A percentile compares a stretch with the other conserved stretches of the same genome.
Evolutionary conservation across 2,329 filamentous ascomycete species (phyloP).

Genomic region (Fusarium subtropicale): DNA sequence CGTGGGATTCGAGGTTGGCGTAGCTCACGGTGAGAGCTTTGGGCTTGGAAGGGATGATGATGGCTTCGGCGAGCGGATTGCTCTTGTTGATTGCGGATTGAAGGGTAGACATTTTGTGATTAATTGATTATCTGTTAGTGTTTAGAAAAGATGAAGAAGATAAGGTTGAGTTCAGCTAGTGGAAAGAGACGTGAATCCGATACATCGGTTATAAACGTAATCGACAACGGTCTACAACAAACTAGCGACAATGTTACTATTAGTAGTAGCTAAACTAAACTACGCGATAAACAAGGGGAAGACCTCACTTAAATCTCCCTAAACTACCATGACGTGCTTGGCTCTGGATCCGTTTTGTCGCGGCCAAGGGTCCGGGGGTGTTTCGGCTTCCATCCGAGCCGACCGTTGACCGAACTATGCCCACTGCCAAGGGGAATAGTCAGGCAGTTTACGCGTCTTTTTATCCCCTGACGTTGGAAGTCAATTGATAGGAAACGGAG

Average conservation of each 20-base stretch:
- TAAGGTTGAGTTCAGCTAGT: constrained; percentile 3
- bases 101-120: constrained; percentile 53
- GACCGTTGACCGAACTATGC: constrained; percentile 40
- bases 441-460: constrained; percentile 27
- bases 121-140: constrained; percentile 8
- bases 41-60: constrained; percentile 78
- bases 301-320: constrained; percentile 7
- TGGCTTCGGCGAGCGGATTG: constrained; percentile 62
- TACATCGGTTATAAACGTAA: neutral
- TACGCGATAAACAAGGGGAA: constrained; percentile 15
- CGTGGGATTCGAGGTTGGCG: constrained; percentile 72
- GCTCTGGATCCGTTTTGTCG: neutral
- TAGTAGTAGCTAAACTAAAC: neutral
- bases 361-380: constrained; percentile 26
- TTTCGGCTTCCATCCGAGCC: constrained; percentile 42
- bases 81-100: constrained; percentile 62
- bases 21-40: constrained; percentile 75
- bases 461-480: neutral
- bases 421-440: constrained; percentile 30
- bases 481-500: neutral
- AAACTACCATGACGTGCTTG: constrained; percentile 43
- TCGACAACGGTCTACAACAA: neutral
- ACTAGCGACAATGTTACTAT: neutral
- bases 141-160: neutral
- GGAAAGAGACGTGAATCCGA: neutral